These are phyloP conservation scores for Candida piceae DNA, from an alignment of 805 yeast species.

Conservation along the genomic window DNA sequence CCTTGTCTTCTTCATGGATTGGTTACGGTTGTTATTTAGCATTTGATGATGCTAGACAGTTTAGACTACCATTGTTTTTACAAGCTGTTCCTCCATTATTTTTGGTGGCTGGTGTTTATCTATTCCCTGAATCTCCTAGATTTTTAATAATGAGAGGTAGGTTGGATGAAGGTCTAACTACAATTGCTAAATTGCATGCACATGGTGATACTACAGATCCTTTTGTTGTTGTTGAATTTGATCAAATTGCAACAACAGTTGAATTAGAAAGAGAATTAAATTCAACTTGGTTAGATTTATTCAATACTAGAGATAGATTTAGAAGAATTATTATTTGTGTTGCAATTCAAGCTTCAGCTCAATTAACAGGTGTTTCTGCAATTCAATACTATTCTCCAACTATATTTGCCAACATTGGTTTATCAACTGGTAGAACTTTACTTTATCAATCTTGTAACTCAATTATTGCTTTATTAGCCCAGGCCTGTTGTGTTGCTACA, in stretches of 20 bases:
- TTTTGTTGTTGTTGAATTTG: slow-evolving; percentile 48
- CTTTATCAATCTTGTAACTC: slow-evolving; percentile 23
- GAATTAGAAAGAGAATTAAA: slow-evolving; percentile 18
- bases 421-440: slow-evolving; percentile 26
- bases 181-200: slow-evolving; percentile 38
- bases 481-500: slow-evolving; percentile 14
- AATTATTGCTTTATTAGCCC: slow-evolving; percentile 23
- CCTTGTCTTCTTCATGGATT: slow-evolving; percentile 28
- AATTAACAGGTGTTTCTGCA: slow-evolving; percentile 40
- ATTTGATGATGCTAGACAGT: slow-evolving; percentile 23
- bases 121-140: slow-evolving; percentile 50
- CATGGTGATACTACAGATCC: slow-evolving; percentile 39
- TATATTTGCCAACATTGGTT: slow-evolving; percentile 41
- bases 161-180: slow-evolving; percentile 39
- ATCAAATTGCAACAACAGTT: slow-evolving; percentile 54
- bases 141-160: slow-evolving; percentile 41
- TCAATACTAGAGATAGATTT: slow-evolving; percentile 18
- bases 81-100: slow-evolving; percentile 45
- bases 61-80: slow-evolving; percentile 43
- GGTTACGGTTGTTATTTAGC: slow-evolving; percentile 27
- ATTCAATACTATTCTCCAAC: slow-evolving; percentile 43
- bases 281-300: slow-evolving; percentile 41
- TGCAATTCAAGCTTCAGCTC: slow-evolving; percentile 22
- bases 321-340: slow-evolving; percentile 24
- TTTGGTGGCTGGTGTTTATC: slow-evolving; percentile 34